Percentiles rank a stretch among this genome's conserved stretches.
Evolutionary conservation across 2,329 filamentous ascomycete genomes (phyloP).

Genomic region (Colletotrichum abscissum): DNA sequence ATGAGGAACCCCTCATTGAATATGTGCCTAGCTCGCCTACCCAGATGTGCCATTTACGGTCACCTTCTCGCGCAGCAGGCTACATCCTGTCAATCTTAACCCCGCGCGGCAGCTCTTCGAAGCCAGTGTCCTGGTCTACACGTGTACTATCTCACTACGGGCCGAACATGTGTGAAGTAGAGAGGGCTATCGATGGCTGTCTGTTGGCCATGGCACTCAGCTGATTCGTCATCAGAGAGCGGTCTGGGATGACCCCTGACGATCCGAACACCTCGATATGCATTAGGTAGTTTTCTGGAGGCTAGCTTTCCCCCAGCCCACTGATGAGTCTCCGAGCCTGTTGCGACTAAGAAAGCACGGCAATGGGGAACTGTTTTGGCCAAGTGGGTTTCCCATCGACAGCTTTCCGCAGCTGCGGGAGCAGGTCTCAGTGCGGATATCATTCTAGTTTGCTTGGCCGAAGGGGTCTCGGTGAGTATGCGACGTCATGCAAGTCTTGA

Average conservation of each 20-base stretch:
- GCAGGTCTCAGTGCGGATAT: neutral
- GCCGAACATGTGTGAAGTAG: neutral
- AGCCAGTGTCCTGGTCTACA: neutral
- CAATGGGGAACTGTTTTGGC: neutral
- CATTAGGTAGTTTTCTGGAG: neutral
- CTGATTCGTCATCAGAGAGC: neutral
- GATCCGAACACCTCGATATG: neutral
- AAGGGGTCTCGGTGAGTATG: neutral
- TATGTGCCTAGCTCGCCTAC: neutral
- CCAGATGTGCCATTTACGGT: conserved; percentile 5
- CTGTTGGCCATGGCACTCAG: neutral
- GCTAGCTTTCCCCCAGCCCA: neutral
- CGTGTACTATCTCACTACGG: neutral
- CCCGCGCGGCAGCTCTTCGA: conserved; percentile 7
- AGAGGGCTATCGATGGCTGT: neutral
- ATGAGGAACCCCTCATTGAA: neutral
- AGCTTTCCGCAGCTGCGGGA: neutral
- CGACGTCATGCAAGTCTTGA: conserved; percentile 7
- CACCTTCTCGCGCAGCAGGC: conserved; percentile 4
- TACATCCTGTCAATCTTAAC: neutral
- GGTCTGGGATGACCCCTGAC: conserved; percentile 17
- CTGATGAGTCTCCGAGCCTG: neutral
- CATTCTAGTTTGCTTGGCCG: neutral
- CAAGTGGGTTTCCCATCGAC: neutral
- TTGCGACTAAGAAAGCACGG: neutral